Evolutionary conservation across 495 filamentous ascomycete species (phyloP), one percentile per base, ranked within the genome.

Genomic region (Trichodelitschia bisporula): DNA sequence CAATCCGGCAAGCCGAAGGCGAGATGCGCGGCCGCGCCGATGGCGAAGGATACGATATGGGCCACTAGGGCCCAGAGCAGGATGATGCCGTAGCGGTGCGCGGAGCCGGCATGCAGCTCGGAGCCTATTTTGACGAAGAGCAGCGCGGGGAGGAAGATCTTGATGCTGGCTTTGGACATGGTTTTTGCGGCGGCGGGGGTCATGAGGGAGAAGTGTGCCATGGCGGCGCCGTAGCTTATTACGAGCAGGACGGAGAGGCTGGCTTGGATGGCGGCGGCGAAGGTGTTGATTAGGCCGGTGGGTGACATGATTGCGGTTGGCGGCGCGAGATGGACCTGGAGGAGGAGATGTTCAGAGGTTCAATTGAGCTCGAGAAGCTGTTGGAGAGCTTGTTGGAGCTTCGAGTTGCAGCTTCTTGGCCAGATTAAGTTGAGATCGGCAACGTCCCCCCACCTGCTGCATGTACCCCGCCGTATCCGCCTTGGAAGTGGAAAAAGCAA

Each of bases 251-350:
- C 70, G 2, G 69, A 72, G 14, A 74, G 45, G 20, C 57, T 62
- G 15, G 71, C 71, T 44, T 77, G 70, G 13, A 77, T 46, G n/a
- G 68, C 70, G 2, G 65, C 69, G 2, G 74, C 38, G 32, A 75
- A 70, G 18, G 69, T 66, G 16, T 36, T 30, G 2, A 49, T 10
- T 6, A 42, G 26, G 17, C 40, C 31, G 18, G 19, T 27, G 11
- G 40, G 36, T 8, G 34, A 14, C 36, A 37, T 36, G 5, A n/a
- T 28, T 15, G 19, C 11, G 28, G 15, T 24, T n/a, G n/a, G n/a
- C n/a, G n/a, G n/a, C n/a, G n/a, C n/a, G n/a, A n/a, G n/a, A n/a
- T n/a, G n/a, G n/a, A n/a, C n/a, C n/a, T n/a, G n/a, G n/a, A n/a
- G n/a, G n/a, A n/a, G n/a, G n/a, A n/a, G n/a, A n/a, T n/a, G n/a